These are phyloP conservation scores for Ophiocordyceps robertsii DNA, from an alignment of 2,329 filamentous ascomycete genomes.

Conservation along the genomic window DNA sequence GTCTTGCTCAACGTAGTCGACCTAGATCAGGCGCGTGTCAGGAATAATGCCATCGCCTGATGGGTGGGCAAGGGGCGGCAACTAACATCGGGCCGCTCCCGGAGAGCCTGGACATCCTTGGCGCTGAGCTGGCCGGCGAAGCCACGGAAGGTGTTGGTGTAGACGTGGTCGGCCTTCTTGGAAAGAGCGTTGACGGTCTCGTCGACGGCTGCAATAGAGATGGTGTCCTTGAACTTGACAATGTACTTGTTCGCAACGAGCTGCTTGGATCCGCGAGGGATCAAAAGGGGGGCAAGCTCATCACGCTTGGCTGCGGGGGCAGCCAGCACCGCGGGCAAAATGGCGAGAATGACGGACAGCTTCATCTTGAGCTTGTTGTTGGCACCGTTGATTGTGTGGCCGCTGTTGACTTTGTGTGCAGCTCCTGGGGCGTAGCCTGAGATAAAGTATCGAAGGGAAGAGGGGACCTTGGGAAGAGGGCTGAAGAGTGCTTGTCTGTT, in stretches of 20 bases:
- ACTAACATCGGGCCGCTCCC: slow-evolving; percentile 8
- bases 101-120: slow-evolving; percentile 7
- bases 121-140: slow-evolving; percentile 8
- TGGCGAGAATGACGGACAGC: slow-evolving; percentile 6
- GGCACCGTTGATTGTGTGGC: neutral
- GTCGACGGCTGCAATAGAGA: slow-evolving; percentile 2
- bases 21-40: slow-evolving; percentile 3
- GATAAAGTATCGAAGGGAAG: neutral
- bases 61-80: neutral
- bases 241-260: slow-evolving; percentile 14
- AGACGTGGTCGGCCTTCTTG: slow-evolving; percentile 11
- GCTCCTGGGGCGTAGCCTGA: neutral
- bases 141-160: slow-evolving; percentile 7
- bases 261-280: slow-evolving; percentile 3
- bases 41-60: neutral
- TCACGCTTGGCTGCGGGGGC: slow-evolving; percentile 7
- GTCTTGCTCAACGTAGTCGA: slow-evolving; percentile 23
- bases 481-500: neutral
- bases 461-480: neutral
- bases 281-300: slow-evolving; percentile 11
- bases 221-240: slow-evolving; percentile 12
- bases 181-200: slow-evolving; percentile 5
- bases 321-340: slow-evolving; percentile 8
- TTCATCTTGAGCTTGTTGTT: slow-evolving; percentile 5
- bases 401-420: too few relatives aligned